phyloP scores from a whole-genome alignment of 441 rosid genomes.

The Arabidopsis hybrid region DNA sequence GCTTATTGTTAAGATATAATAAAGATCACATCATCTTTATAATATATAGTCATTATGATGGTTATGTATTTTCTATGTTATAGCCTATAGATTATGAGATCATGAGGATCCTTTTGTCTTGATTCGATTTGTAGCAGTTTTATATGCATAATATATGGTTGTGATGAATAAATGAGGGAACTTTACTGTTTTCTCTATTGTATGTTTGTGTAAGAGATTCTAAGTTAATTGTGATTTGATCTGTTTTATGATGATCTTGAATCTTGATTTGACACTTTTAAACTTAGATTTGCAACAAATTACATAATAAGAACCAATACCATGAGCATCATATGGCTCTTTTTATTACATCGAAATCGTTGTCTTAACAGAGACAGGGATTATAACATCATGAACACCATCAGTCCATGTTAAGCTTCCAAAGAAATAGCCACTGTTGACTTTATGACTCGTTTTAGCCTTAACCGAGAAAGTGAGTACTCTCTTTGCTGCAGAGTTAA shows the following conservation, averaged over 20 bases:
- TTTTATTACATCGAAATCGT: neutral
- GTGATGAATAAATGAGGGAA: constrained; percentile 42
- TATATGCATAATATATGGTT: constrained; percentile 25
- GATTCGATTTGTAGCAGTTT: constrained; percentile 14
- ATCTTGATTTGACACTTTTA: too few species aligned
- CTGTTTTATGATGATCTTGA: too few species aligned
- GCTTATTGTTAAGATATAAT: constrained; percentile 67
- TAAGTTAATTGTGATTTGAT: too few species aligned
- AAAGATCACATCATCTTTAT: neutral
- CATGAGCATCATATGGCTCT: too few species aligned
- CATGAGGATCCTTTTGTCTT: constrained; percentile 35
- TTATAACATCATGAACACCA: constrained; percentile 35
- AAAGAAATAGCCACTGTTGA: constrained; percentile 37
- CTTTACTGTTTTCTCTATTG: constrained; percentile 25
- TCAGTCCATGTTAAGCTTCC: constrained; percentile 46
- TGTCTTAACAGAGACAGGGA: constrained; percentile 52
- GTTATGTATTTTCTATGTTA: constrained; percentile 32
- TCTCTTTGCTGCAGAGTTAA: constrained; percentile 18
- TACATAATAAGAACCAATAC: too few species aligned
- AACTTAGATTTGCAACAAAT: too few species aligned
- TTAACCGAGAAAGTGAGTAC: constrained; percentile 29
- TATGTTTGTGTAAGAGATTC: too few species aligned
- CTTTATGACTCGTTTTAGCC: constrained; percentile 23
- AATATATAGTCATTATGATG: constrained; percentile 33
- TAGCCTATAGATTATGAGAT: constrained; percentile 25